phyloP scores from a whole-genome alignment of 2,329 filamentous ascomycete genomes.

The Alternaria sp. region DNA sequence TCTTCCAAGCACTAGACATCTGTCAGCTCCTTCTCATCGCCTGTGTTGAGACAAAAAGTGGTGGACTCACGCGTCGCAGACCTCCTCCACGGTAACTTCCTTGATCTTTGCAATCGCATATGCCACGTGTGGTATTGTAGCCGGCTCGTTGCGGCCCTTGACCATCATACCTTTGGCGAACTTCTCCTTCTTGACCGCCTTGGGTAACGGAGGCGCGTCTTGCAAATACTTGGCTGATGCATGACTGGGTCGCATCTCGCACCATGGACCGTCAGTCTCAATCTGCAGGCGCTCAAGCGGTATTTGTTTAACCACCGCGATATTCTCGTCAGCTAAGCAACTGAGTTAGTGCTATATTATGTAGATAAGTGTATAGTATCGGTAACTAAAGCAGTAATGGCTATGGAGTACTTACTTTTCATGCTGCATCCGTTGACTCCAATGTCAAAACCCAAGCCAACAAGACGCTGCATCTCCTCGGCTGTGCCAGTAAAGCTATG shows the following conservation, averaged over 20 bases:
- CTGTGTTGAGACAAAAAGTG: background rate
- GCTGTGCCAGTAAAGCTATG: constrained; percentile 93
- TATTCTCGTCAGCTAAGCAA: constrained; percentile 67
- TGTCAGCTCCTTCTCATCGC: constrained; percentile 2
- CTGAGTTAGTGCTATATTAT: background rate
- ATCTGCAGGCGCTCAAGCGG: constrained; percentile 84
- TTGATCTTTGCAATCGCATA: constrained; percentile 88
- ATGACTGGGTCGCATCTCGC: constrained; percentile 89
- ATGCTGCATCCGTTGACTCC: constrained; percentile 97
- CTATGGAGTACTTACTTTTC: constrained; percentile 66
- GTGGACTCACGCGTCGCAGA: constrained; percentile 75
- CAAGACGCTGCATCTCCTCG: constrained; percentile 83
- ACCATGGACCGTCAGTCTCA: constrained; percentile 97
- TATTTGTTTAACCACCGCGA: constrained; percentile 81
- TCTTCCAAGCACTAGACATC: constrained; percentile 46
- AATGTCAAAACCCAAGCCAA: constrained; percentile 83
- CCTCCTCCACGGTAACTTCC: constrained; percentile 77
- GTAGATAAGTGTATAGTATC: background rate
- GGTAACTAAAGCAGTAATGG: constrained; percentile 5
- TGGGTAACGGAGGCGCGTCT: constrained; percentile 76
- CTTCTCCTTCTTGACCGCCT: constrained; percentile 93
- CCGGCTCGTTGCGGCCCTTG: constrained; percentile 94
- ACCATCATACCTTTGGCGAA: constrained; percentile 89
- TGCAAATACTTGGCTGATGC: constrained; percentile 79
- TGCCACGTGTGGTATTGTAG: constrained; percentile 85